Percentiles rank a stretch among this genome's conserved stretches.
Evolutionary conservation across 768 basidiomycete species (phyloP).

Genomic region (Trametes maxima): DNA sequence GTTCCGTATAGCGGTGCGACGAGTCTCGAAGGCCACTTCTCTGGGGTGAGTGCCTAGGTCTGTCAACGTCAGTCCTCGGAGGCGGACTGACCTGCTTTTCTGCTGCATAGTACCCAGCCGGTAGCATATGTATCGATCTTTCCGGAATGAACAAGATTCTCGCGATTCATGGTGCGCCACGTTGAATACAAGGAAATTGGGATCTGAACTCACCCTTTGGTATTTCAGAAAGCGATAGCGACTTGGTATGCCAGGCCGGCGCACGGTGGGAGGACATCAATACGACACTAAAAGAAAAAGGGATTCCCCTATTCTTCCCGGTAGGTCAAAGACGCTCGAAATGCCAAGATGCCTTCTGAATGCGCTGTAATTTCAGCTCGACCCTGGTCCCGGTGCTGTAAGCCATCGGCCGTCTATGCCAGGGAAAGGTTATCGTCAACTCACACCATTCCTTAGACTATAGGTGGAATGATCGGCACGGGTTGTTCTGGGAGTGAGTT

Average conservation of each 20-base stretch:
- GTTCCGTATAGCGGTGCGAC: constrained; percentile 86
- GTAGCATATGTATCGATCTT: constrained; percentile 69
- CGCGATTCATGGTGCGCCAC: constrained; percentile 47
- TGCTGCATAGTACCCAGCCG: constrained; percentile 29
- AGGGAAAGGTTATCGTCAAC: constrained; percentile 39
- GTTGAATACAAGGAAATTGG: too few relatives aligned
- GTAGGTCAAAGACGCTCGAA: not conserved
- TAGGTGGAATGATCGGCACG: constrained; percentile 88
- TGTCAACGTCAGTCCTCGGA: not conserved
- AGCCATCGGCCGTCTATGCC: not conserved
- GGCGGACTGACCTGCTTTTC: not conserved
- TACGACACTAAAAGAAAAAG: constrained; percentile 61
- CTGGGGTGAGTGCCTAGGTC: constrained; percentile 51
- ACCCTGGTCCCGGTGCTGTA: constrained; percentile 7
- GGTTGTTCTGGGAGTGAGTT: constrained; percentile 81
- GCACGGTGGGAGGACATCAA: constrained; percentile 82
- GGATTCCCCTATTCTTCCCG: constrained; percentile 64
- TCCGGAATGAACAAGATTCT: constrained; percentile 69
- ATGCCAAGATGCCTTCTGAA: not conserved
- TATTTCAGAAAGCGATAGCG: constrained; percentile 63
- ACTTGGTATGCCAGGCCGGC: constrained; percentile 77
- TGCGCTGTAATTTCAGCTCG: not conserved
- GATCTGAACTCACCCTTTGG: too few relatives aligned
- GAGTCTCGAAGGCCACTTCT: constrained; percentile 85
- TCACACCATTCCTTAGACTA: constrained; percentile 36